Percentiles rank a stretch among this genome's conserved stretches.
Conservation (phyloP, 108 stramenopile genomes). For the Fragilaria radians region DNA sequence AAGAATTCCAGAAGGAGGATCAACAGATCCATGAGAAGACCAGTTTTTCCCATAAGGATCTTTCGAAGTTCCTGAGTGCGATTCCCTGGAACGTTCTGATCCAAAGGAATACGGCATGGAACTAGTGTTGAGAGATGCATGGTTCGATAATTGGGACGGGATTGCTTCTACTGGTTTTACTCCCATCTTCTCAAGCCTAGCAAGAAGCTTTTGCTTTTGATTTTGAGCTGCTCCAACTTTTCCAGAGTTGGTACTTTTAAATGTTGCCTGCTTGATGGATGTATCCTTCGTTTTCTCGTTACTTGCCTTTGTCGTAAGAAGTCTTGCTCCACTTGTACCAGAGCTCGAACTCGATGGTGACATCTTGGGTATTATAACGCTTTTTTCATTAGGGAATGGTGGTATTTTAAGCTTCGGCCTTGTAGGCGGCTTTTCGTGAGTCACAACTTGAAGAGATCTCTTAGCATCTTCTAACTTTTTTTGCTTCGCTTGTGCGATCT, state of each 20-base stretch:
- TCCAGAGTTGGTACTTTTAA: not conserved
- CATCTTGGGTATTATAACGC: no score
- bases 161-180: not conserved
- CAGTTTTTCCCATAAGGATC: not conserved
- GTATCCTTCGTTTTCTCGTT: not conserved
- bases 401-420: no score
- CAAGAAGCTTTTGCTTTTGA: not conserved
- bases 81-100: not conserved
- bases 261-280: not conserved
- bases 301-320: not conserved
- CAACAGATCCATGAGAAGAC: not conserved
- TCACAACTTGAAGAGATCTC: no score
- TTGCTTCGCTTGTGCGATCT: not conserved
- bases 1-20: not conserved
- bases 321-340: not conserved
- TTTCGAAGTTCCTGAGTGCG: not conserved
- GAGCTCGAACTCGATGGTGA: not conserved
- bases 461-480: not conserved
- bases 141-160: not conserved
- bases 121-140: not conserved
- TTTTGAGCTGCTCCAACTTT: not conserved
- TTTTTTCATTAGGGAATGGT: no score
- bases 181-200: not conserved
- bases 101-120: not conserved
- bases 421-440: not conserved